Base-by-base conservation (phyloP, 2,329 filamentous ascomycete genomes). In the Talaromyces marneffei region DNA sequence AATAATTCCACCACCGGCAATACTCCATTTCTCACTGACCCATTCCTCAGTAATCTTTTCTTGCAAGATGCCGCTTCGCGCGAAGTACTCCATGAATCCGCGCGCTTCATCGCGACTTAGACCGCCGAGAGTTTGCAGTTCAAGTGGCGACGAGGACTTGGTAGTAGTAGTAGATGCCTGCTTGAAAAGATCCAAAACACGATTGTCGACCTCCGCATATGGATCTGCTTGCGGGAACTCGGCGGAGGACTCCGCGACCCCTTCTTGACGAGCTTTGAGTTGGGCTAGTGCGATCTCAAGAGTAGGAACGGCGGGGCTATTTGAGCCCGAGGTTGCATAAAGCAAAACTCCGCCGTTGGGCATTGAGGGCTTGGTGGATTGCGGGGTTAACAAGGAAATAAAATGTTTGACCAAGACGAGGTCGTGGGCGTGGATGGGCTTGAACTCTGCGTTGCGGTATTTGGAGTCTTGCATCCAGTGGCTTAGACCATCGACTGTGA, bases 1-100 rank as follows among this genome's bases (percentile, higher is more conserved):
- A 50, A 96, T 82, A 57, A 93, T 84, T 16, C 92, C 92, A 69
- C 89, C 86, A 23, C 91, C 91, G 54, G 87, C 86, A 67, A 97
- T 72, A 54, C 86, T 87, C 92, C 92, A 96, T 78, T 91, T 90
- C 81, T 95, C 89, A 23, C 83, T 81, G 37, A 97, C 88, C 64
- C 83, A 81, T 65, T 79, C 79, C 70, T 92, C 87, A 69, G 90
- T 87, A 55, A 97, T 82, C 50, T 79, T 81, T 64, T 84, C 80
- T 65, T 89, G 84, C 71, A 96, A 73, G 72, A 96, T 80, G 12
- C 93, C 94, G 74, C 91, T 95, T 37, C 85, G 86, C 4, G 91
- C 92, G 82, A 93, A 97, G 78, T 97, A 97, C 79, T 97, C 92
- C 86, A 97, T 88, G 67, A 96, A 80, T 0, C 86, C 83, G 63